Evolutionary conservation across 164 flowering plant species (phyloP).

Genomic region (Sextonia rubra): DNA sequence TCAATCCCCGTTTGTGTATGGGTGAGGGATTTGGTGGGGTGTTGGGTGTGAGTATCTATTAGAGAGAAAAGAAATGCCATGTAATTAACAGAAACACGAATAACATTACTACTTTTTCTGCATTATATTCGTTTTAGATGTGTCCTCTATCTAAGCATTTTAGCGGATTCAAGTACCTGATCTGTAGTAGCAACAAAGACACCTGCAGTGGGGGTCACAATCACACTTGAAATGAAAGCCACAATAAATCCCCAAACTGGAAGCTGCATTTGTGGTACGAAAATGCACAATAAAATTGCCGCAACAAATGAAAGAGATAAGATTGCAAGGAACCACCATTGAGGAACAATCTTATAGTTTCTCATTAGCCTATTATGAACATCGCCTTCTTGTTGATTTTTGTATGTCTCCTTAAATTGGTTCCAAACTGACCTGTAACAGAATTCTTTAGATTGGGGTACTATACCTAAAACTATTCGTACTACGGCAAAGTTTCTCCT

Average conservation of each 20-base stretch:
- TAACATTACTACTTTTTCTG: too few relatives aligned
- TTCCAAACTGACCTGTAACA: too few relatives aligned
- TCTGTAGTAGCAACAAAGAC: constrained; percentile 93
- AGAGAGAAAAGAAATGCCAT: too few relatives aligned
- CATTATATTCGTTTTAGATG: too few relatives aligned
- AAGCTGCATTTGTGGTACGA: constrained; percentile 71
- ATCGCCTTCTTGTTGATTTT: constrained; percentile 61
- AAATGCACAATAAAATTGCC: constrained; percentile 26
- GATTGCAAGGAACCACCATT: constrained; percentile 72
- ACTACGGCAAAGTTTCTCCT: too few relatives aligned
- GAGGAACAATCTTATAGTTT: constrained; percentile 51
- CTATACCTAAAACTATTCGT: too few relatives aligned
- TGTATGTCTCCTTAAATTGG: constrained; percentile 66
- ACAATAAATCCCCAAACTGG: constrained; percentile 94
- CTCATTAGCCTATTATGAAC: constrained; percentile 55
- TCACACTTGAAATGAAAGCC: constrained; percentile 70
- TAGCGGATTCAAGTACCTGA: constrained; percentile 42
- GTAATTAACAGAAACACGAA: too few relatives aligned
- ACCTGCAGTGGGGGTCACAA: constrained; percentile 86
- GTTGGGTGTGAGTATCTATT: too few relatives aligned
- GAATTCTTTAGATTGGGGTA: too few relatives aligned
- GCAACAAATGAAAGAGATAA: constrained; percentile 46
- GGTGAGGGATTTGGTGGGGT: too few relatives aligned
- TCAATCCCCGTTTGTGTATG: too few relatives aligned
- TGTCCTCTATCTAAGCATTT: too few relatives aligned